These are phyloP conservation scores for Leishmania guyanensis DNA, from an alignment of 208 protist genomes.

Conservation along the genomic window DNA sequence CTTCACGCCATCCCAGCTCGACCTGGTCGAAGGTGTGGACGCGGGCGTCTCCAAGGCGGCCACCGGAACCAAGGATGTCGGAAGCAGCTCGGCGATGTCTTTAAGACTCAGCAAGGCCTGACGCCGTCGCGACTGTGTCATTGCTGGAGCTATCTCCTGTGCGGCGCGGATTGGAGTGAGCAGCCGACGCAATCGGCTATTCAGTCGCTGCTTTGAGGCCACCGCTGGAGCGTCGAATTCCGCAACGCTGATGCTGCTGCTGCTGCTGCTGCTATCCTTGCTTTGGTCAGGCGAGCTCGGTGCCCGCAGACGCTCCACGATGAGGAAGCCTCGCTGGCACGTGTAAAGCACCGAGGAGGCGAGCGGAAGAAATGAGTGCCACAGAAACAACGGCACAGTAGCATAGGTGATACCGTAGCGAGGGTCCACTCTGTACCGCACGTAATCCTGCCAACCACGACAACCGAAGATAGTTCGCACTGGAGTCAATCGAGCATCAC, in stretches of 20 bases:
- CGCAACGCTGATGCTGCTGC: neutral
- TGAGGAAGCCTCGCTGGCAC: constrained; percentile 44
- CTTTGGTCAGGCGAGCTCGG: neutral
- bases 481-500: neutral
- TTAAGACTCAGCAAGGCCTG: neutral
- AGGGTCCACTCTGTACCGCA: constrained; percentile 39
- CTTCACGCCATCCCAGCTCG: constrained; percentile 35
- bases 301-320: constrained; percentile 29
- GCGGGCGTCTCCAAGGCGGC: neutral
- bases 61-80: neutral
- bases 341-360: constrained; percentile 44
- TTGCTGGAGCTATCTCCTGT: neutral
- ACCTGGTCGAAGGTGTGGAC: neutral
- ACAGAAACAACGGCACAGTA: constrained; percentile 38
- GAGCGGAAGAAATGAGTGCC: constrained; percentile 33
- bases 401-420: constrained; percentile 50
- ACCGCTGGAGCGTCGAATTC: neutral
- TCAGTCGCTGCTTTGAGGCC: neutral
- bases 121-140: neutral
- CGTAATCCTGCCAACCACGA: constrained; percentile 36
- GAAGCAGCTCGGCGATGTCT: constrained; percentile 1
- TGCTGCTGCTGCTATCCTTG: neutral
- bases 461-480: neutral
- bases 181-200: neutral
- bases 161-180: constrained; percentile 5